Percentiles rank a stretch among this genome's conserved stretches.
phyloP scores from a whole-genome alignment of 1,284 basidiomycete genomes.

The Moniliella sp. region DNA sequence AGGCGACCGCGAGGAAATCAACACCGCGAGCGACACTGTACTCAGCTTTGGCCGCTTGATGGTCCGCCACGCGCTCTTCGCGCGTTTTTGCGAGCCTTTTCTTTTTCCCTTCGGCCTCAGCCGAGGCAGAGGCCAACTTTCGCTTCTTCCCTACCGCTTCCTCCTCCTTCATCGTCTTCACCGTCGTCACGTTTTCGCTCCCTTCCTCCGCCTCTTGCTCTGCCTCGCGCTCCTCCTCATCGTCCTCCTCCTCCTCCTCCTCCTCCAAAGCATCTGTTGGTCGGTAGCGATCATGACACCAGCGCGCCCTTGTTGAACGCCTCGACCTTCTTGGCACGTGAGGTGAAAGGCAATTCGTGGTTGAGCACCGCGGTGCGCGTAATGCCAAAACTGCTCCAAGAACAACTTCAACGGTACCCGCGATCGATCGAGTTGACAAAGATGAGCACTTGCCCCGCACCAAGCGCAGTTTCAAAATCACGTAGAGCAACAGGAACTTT shows the following conservation, averaged over 20 bases:
- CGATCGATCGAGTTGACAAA: constrained; percentile 95
- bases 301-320: constrained; percentile 94
- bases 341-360: constrained; percentile 74
- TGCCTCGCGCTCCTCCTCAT: constrained; percentile 31
- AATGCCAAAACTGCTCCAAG: constrained; percentile 87
- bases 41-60: constrained; percentile 37
- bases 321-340: constrained; percentile 81
- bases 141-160: too few species aligned
- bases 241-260: constrained; percentile 34
- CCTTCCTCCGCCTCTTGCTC: constrained; percentile 22
- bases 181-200: constrained; percentile 5
- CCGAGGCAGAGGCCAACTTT: too few species aligned
- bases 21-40: constrained; percentile 89
- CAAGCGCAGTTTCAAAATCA: constrained; percentile 78
- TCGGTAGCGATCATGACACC: constrained; percentile 97
- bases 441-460: constrained; percentile 86
- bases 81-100: neutral
- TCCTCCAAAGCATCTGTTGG: constrained; percentile 39
- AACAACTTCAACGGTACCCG: constrained; percentile 86
- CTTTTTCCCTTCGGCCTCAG: constrained; percentile 16
- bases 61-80: too few species aligned
- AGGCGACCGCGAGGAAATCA: constrained; percentile 89
- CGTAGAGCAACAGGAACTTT: constrained; percentile 83
- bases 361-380: constrained; percentile 77
- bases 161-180: too few species aligned